Base-by-base conservation (phyloP, 176 grass and related monocot genomes). In the Raddia guianensis region DNA sequence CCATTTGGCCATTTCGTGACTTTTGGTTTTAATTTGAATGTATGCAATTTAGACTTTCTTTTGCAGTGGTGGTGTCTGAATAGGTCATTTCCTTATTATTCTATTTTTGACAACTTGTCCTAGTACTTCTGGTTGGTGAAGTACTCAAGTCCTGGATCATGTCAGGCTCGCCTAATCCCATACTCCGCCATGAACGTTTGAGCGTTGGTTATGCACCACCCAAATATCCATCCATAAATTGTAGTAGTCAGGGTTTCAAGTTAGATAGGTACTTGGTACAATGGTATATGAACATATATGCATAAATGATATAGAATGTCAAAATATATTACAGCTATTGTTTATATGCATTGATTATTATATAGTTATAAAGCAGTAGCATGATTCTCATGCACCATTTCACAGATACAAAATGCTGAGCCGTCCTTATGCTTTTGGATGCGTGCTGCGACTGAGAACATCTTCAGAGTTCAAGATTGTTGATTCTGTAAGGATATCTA, bases 371-470 rank as follows among this genome's bases (percentile, higher is more conserved):
- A 66, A 63, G 45, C 52, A 80, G 35, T 19, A 82, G n/a, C 49
- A 8, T 66, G 59, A 82, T 55, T 49, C 76, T 56, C 62, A 70
- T 75, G 20, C 50, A 20, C 27, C 6, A 7, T 66, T 62, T 52
- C 49, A 50, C 88, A 98, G 92, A 85, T 98, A 95, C 77, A 91
- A 89, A 33, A 91, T 98, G 96, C 62, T 98, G 80, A 98, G 90
- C 65, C 88, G 90, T 58, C 90, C 96, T 58, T 98, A 98, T 84
- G 96, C 96, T 77, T 98, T 98, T 91, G 96, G 92, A 50, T 98
- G 96, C 47, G 87, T 93, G 48, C 80, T 98, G 79, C 78, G 92
- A 59, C 71, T 98, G 80, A 87, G 96, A 66, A 98, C 96, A 93
- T 98, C 96, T 45, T 91, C 96, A 34, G 92, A 95, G 63, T 95